These are phyloP conservation scores for Straminergon stramineum DNA, from an alignment of 225 moss, liverwort and hornwort species.

Conservation along the genomic window DNA sequence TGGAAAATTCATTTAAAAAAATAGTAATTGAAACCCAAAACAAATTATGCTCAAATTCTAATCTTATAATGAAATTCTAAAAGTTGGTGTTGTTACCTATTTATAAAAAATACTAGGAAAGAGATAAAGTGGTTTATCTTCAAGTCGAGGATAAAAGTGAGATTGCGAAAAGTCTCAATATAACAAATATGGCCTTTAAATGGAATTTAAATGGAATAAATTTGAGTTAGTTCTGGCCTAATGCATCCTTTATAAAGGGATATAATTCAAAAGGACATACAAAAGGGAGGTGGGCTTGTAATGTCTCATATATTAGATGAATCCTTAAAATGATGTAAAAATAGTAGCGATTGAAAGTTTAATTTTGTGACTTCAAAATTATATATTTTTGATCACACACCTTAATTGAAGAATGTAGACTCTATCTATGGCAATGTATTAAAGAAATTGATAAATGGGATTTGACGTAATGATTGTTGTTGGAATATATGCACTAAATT, in stretches of 20 bases:
- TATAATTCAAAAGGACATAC: no score
- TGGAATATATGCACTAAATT: background rate
- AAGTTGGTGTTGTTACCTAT: no score
- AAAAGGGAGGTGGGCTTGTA: background rate
- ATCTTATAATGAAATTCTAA: no score
- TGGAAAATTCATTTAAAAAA: no score
- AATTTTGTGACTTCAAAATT: background rate
- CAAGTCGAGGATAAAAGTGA: no score
- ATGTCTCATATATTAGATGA: background rate
- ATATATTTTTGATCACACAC: background rate
- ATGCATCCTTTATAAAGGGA: background rate
- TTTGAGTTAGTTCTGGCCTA: background rate
- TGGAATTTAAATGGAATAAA: no score
- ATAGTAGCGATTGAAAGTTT: background rate
- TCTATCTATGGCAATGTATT: background rate
- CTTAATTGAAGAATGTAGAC: accelerated
- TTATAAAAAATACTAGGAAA: no score
- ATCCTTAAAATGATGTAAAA: background rate
- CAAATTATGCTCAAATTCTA: no score
- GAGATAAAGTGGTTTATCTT: no score
- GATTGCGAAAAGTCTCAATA: no score
- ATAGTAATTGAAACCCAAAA: no score
- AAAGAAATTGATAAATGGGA: background rate
- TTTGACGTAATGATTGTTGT: background rate
- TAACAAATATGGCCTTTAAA: no score